Evolutionary conservation across 805 yeast genomes (phyloP).

Genomic region (Starmerella cellae): DNA sequence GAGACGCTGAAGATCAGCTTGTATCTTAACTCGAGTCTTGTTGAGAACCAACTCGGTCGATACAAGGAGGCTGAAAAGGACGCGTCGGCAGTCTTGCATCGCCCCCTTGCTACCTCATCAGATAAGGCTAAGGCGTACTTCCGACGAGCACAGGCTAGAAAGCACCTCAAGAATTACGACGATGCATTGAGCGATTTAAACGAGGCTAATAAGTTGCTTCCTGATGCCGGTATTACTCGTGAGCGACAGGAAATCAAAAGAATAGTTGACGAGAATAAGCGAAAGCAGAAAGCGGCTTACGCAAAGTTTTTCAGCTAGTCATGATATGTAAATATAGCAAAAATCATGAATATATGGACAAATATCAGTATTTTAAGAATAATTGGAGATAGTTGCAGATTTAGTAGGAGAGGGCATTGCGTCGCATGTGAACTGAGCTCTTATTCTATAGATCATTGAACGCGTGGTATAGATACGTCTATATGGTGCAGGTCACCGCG

Average conservation of each 20-base stretch:
- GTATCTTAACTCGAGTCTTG: slow-evolving; percentile 60
- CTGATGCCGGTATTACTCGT: slow-evolving; percentile 56
- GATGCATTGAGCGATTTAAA: slow-evolving; percentile 54
- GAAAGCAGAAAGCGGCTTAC: slow-evolving; percentile 32
- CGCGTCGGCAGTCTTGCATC: slow-evolving; percentile 53
- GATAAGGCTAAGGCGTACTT: slow-evolving; percentile 74
- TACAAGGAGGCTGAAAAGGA: slow-evolving; percentile 43
- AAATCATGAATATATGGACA: no score
- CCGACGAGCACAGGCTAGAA: slow-evolving; percentile 70
- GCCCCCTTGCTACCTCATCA: slow-evolving; percentile 42
- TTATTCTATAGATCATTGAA: no score
- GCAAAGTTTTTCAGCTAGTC: slow-evolving; percentile 29
- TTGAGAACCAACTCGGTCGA: slow-evolving; percentile 50
- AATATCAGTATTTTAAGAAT: no score
- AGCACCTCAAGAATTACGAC: slow-evolving; percentile 51
- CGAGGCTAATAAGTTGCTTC: slow-evolving; percentile 53
- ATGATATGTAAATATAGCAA: no score
- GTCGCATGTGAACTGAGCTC: no score
- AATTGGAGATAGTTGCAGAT: no score
- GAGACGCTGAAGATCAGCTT: slow-evolving; percentile 47
- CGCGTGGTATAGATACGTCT: no score
- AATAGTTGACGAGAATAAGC: slow-evolving; percentile 39
- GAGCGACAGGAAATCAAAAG: slow-evolving; percentile 50
- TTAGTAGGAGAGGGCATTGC: no score
- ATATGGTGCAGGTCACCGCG: no score